phyloP scores from a whole-genome alignment of 306 rosid species.

The Delonix regia region DNA sequence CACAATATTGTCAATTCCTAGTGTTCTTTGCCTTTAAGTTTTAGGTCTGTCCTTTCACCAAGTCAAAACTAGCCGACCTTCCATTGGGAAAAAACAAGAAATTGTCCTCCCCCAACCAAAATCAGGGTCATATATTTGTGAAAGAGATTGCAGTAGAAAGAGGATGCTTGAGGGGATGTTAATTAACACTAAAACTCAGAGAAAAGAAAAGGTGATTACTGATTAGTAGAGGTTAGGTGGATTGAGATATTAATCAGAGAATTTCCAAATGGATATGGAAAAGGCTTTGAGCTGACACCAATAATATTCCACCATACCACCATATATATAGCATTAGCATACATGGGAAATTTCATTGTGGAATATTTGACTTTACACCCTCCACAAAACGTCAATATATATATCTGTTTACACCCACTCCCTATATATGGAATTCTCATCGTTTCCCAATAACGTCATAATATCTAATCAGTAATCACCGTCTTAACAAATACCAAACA shows the following conservation, averaged over 20 bases:
- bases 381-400: constrained; percentile 47
- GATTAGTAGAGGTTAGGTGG: constrained; percentile 28
- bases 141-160: constrained; percentile 8
- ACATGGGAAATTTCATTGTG: constrained; percentile 38
- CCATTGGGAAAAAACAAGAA: constrained; percentile 22
- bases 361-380: constrained; percentile 46
- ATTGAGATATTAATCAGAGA: constrained; percentile 43
- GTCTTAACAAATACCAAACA: constrained; percentile 31
- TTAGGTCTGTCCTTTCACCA: constrained; percentile 37
- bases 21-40: constrained; percentile 31
- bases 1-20: constrained; percentile 36
- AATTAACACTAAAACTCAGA: too few species aligned
- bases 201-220: not conserved
- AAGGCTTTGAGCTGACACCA: constrained; percentile 64
- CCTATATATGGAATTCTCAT: constrained; percentile 50
- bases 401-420: constrained; percentile 50
- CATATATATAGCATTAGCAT: not conserved
- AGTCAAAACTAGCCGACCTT: constrained; percentile 59
- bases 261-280: constrained; percentile 42
- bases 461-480: constrained; percentile 47
- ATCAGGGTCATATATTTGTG: constrained; percentile 24
- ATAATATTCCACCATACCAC: constrained; percentile 45
- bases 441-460: constrained; percentile 52
- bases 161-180: not conserved
- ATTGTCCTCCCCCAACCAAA: constrained; percentile 39